Evolutionary conservation across 164 flowering plant species (phyloP).

Genomic region (Vitis amurensis): DNA sequence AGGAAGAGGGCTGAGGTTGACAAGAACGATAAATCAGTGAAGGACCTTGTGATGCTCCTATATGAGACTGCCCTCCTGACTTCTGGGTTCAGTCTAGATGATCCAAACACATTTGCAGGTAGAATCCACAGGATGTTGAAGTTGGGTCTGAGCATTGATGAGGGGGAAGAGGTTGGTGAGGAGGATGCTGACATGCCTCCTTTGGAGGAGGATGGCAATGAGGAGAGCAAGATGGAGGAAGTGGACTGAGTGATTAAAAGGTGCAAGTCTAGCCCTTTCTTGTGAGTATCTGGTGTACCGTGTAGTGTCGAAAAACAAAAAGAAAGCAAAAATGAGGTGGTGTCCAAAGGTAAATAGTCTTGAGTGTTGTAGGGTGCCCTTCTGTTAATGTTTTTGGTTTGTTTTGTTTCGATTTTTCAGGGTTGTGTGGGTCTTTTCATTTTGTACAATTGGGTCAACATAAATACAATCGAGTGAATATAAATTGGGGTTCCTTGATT

Average conservation of each 20-base stretch:
- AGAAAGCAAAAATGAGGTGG: too few relatives aligned
- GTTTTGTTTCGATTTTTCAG: too few relatives aligned
- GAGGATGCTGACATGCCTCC: constrained; percentile 59
- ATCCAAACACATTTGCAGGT: constrained; percentile 60
- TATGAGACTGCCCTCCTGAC: constrained; percentile 70
- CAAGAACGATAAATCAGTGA: constrained; percentile 67
- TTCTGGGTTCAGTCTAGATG: constrained; percentile 75
- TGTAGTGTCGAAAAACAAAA: too few relatives aligned
- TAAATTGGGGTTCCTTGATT: too few relatives aligned
- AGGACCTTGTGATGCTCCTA: constrained; percentile 58
- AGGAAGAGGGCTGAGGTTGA: constrained; percentile 80
- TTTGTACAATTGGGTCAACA: too few relatives aligned
- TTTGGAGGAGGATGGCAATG: constrained; percentile 52
- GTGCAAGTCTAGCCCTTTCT: too few relatives aligned
- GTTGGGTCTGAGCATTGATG: constrained; percentile 72
- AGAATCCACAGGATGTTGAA: constrained; percentile 81
- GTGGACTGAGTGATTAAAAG: constrained; percentile 34
- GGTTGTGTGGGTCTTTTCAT: too few relatives aligned
- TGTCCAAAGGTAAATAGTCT: too few relatives aligned
- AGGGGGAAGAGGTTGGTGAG: constrained; percentile 47
- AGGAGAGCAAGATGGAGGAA: constrained; percentile 75
- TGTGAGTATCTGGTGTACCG: too few relatives aligned
- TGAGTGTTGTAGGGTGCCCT: too few relatives aligned
- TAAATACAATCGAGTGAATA: too few relatives aligned
- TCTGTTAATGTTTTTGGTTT: too few relatives aligned